Base-by-base conservation (phyloP, 352 stramenopile genomes). In the Paralagenidium karlingii region DNA sequence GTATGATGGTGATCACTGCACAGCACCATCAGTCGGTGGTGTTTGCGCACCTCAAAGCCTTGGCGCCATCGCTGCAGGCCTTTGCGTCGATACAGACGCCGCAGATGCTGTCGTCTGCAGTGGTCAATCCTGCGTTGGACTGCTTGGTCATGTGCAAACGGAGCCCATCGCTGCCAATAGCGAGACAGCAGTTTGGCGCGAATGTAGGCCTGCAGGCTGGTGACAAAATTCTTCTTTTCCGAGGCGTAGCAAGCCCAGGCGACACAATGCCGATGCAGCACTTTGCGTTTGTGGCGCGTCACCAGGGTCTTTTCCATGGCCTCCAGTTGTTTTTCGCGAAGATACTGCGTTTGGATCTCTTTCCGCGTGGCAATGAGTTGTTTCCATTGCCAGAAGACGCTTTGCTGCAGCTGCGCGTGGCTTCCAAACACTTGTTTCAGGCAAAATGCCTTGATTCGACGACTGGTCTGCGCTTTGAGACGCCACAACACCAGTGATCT, bases 131-230 rank as follows among this genome's bases (percentile, higher is more conserved):
- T n/a, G n/a, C n/a, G n/a, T n/a, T n/a, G n/a, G n/a, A n/a, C n/a
- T n/a, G n/a, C n/a, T n/a, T n/a, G n/a, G n/a, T n/a, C n/a, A n/a
- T n/a, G n/a, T n/a, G n/a, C n/a, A n/a, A n/a, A n/a, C n/a, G n/a
- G n/a, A n/a, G n/a, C n/a, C 70, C 70, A 85, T 7, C 68, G 26
- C 7, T 81, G 32, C 70, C 70, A 85, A 36, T 53, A 65, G 37
- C 75, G 81, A 0, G 68, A 82, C 9, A 82, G 26, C n/a, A 79
- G 6, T 0, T 63, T 53, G 3, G 70, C 68, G 32, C 51, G 56
- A 24, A 68, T 42, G 34, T 82, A 85, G 11, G 53, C 38, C 3
- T 55, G 47, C 0, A 76, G 32, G 21, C 70, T 85, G 4, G 42
- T n/a, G 2, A 58, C 40, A n/a, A 85, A 34, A 22, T 78, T 48